A percentile compares a stretch with the other conserved stretches of the same genome.
These are phyloP conservation scores for Daldinia sp. DNA, from an alignment of 2,329 filamentous ascomycete genomes.

Conservation along the genomic window DNA sequence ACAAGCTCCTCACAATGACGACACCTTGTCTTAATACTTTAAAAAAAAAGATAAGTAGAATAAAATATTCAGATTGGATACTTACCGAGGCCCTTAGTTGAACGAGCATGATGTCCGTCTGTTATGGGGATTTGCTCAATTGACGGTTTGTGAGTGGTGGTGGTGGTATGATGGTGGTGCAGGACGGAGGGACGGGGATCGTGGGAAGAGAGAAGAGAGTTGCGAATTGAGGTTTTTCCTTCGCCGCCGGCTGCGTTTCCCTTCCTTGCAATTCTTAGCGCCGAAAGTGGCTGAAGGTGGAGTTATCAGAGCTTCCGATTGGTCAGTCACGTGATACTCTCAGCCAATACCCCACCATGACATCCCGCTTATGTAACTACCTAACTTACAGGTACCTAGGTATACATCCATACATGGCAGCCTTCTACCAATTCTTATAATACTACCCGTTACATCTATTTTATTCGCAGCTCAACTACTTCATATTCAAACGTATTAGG, in stretches of 20 bases:
- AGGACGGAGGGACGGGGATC: slow-evolving; percentile 15
- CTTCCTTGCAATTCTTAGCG: slow-evolving; percentile 36
- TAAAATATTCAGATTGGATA: slow-evolving; percentile 30
- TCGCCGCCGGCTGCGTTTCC: slow-evolving; percentile 37
- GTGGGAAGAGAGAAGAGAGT: slow-evolving; percentile 15
- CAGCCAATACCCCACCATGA: not conserved
- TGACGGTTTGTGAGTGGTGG: slow-evolving; percentile 52
- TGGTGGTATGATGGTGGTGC: slow-evolving; percentile 42
- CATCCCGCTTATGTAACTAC: not conserved
- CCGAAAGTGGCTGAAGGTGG: slow-evolving; percentile 24
- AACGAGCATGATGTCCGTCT: slow-evolving; percentile 65
- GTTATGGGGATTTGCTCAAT: slow-evolving; percentile 60
- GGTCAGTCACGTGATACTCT: slow-evolving; percentile 23
- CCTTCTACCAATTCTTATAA: no score
- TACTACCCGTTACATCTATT: not conserved
- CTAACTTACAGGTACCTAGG: no score
- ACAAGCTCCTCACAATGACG: slow-evolving; percentile 7
- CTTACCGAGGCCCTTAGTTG: slow-evolving; percentile 69
- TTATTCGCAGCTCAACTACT: not conserved
- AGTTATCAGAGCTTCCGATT: slow-evolving; percentile 18
- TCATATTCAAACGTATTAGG: not conserved
- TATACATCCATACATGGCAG: no score
- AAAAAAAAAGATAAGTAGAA: no score
- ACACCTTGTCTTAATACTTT: not conserved
- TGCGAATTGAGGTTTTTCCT: slow-evolving; percentile 49